Percentiles rank a stretch among this genome's conserved stretches.
Evolutionary conservation across 108 stramenopile genomes (phyloP).

Genomic region (Cylindrotheca closterium): DNA sequence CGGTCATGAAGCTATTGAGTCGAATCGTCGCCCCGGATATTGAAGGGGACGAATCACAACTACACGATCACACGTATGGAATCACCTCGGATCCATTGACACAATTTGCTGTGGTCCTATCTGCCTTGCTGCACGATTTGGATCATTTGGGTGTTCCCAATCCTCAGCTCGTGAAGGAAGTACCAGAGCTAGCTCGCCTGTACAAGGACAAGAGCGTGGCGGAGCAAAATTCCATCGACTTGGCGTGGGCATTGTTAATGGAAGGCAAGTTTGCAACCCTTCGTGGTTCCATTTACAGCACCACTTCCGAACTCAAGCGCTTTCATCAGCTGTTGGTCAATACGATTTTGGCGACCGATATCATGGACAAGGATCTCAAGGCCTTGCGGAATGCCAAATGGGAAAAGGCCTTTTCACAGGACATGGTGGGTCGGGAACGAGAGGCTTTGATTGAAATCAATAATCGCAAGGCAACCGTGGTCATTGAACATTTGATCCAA

Average conservation of each 20-base stretch:
- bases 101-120: constrained; percentile 30
- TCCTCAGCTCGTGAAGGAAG: constrained; percentile 3
- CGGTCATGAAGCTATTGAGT: constrained; percentile 26
- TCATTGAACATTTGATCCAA: constrained; percentile 41
- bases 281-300: constrained; percentile 20
- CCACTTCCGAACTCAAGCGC: background rate
- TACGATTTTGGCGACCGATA: constrained; percentile 5
- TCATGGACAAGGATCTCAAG: constrained; percentile 5
- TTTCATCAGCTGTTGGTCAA: constrained; percentile 3
- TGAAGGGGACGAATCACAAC: constrained; percentile 4
- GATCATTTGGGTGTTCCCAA: constrained; percentile 35
- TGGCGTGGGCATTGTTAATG: constrained; percentile 30
- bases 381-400: background rate
- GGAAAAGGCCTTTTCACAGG: constrained; percentile 4
- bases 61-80: constrained; percentile 6
- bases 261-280: constrained; percentile 14
- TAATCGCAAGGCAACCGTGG: constrained; percentile 7
- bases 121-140: constrained; percentile 42
- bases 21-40: background rate
- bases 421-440: background rate
- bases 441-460: background rate
- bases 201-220: constrained; percentile 7
- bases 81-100: constrained; percentile 24
- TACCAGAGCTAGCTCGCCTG: constrained; percentile 13
- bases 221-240: constrained; percentile 19